Base-by-base conservation (phyloP, 1,284 basidiomycete species). In the Cryptococcus amylolentus region DNA sequence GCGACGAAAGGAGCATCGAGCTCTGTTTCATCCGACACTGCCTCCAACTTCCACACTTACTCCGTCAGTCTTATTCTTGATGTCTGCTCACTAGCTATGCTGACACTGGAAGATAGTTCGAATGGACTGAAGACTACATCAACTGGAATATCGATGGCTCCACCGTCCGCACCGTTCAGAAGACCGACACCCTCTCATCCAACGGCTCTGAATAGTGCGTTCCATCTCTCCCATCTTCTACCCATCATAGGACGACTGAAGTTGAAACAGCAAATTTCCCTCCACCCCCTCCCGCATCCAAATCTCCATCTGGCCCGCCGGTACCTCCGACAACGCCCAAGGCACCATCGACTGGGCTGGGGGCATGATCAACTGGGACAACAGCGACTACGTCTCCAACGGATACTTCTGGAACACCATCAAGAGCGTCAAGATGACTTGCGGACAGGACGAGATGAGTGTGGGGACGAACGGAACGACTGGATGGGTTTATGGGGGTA, bases 321-420 rank as follows among this genome's bases (percentile, higher is more conserved):
- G 89, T 40, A 85, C 87, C 67, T 55, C 80, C 43, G 69, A 78
- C 8, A 81, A 80, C 40, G 79, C 88, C 3, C 73, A 76, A 41
- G 89, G 89, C 38, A 90, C 87, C 5, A 75, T 91, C 37, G 68
- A 83, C 55, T 92, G 89, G 89, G 81, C 84, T 18, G 88, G 87
- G 57, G 87, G 88, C 39, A 81, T 87, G 81, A 88, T 90, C 76
- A 78, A 89, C 78, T 91, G 86, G 85, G 66, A 78, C 23, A 83
- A 89, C 71, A 81, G 85, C 28, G 89, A 91, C 75, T 90, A 89
- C 75, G 57, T 76, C 44, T 69, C 84, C 37, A 69, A 69, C 51
- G 72, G 72, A 28, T 72, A 71, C 57, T 76, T 69, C 56, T 69
- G 65, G 63, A 70, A 70, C 53, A 70, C 69, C 7, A 37, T 76